These are phyloP conservation scores for Vigna angularis DNA, from an alignment of 306 rosid species.

Conservation along the genomic window DNA sequence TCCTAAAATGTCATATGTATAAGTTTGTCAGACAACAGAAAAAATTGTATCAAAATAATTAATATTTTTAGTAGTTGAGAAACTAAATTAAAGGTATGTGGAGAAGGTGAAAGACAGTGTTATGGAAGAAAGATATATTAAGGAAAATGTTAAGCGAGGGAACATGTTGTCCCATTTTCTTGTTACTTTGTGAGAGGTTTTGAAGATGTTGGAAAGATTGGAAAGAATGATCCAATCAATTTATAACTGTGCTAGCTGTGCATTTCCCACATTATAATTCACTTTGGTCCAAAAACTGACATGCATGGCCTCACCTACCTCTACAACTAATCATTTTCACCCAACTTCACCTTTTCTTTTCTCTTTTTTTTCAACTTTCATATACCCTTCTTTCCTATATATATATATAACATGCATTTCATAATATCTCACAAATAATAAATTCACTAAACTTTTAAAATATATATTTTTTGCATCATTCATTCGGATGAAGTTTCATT, in stretches of 20 bases:
- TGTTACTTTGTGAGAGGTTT: constrained; percentile 40
- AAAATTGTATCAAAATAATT: no score
- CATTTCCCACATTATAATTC: constrained; percentile 49
- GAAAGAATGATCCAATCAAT: constrained; percentile 34
- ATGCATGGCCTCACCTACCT: constrained; percentile 2
- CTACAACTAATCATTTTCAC: constrained; percentile 32
- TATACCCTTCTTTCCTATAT: not conserved
- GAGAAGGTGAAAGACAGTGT: constrained; percentile 49
- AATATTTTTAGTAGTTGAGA: no score
- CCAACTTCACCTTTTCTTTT: not conserved
- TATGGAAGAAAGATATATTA: constrained; percentile 34
- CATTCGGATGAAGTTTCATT: no score
- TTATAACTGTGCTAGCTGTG: constrained; percentile 35
- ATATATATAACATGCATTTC: no score
- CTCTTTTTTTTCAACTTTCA: not conserved
- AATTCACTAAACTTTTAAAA: no score
- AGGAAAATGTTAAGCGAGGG: constrained; percentile 49
- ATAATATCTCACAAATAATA: no score
- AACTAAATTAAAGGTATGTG: no score
- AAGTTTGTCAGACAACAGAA: no score
- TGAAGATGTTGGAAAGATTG: constrained; percentile 47
- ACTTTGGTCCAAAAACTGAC: constrained; percentile 35
- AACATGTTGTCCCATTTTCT: constrained; percentile 57
- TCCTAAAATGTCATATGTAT: no score
- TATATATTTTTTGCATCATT: no score